A percentile compares a stretch with the other conserved stretches of the same genome.
Evolutionary conservation across 169 alveolate species (phyloP).

Genomic region (Eimeria acervulina): DNA sequence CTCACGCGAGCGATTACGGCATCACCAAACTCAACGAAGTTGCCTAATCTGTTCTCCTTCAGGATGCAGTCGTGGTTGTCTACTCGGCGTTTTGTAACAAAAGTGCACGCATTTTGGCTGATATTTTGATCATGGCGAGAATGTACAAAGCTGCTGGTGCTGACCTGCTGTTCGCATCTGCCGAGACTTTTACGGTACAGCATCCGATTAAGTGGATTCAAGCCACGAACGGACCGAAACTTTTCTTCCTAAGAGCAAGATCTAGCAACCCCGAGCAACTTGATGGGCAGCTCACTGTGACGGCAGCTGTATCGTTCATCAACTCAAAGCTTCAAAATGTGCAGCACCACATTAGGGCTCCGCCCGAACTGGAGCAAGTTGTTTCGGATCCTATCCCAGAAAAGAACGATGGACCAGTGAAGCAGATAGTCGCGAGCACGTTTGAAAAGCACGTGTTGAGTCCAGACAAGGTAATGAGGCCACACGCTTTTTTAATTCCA

Average conservation of each 20-base stretch:
- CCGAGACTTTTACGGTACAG: conserved; percentile 35
- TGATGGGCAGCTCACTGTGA: conserved; percentile 35
- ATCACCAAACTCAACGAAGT: background rate
- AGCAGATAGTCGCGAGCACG: conserved; percentile 69
- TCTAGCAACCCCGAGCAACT: conserved; percentile 52
- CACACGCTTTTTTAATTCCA: background rate
- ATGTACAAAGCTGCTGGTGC: conserved; percentile 72
- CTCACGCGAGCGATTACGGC: background rate
- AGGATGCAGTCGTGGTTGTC: conserved; percentile 72
- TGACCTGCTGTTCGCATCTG: conserved; percentile 70
- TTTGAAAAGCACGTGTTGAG: conserved; percentile 71
- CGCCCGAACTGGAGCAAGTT: conserved; percentile 43
- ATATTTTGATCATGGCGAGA: conserved; percentile 66
- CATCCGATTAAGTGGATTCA: conserved; percentile 60
- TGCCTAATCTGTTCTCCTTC: background rate
- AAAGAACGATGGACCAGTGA: conserved; percentile 69
- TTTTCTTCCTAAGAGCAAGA: conserved; percentile 45
- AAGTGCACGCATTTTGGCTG: conserved; percentile 62
- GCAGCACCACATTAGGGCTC: conserved; percentile 67
- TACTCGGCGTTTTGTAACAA: conserved; percentile 81
- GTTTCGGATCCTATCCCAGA: conserved; percentile 78
- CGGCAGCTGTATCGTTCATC: conserved; percentile 55
- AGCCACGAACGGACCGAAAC: conserved; percentile 54
- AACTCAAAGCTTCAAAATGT: conserved; percentile 24
- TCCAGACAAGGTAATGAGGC: conserved; percentile 49